These are phyloP conservation scores for Mycena indigotica DNA, from an alignment of 768 basidiomycete genomes.

Conservation along the genomic window DNA sequence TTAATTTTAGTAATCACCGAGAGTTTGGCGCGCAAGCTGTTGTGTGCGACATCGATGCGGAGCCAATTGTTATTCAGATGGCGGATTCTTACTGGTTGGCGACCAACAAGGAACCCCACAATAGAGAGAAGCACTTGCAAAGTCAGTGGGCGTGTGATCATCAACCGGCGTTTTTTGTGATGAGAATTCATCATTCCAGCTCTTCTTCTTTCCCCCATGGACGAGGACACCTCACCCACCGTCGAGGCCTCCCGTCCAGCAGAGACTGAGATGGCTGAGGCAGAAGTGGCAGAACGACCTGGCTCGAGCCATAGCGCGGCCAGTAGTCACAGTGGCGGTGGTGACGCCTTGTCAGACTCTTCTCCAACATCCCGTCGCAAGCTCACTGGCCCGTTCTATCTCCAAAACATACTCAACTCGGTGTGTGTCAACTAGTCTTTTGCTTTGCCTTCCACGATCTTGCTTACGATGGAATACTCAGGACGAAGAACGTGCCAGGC, in stretches of 20 bases:
- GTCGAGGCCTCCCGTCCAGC: too few species aligned
- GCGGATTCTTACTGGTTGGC: neutral
- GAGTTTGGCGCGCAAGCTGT: neutral
- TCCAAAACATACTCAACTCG: conserved; percentile 18
- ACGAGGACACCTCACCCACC: neutral
- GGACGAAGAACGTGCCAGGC: conserved; percentile 15
- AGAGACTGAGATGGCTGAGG: too few species aligned
- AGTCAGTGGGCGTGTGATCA: neutral
- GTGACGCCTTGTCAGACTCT: neutral
- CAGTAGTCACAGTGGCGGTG: neutral
- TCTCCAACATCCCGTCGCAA: neutral
- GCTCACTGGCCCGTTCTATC: conserved; percentile 18
- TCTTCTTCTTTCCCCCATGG: neutral
- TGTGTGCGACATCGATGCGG: neutral
- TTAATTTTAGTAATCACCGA: too few species aligned
- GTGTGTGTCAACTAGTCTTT: conserved; percentile 12
- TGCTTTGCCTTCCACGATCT: neutral
- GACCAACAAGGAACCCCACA: neutral
- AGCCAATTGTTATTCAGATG: neutral
- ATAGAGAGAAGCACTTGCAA: neutral
- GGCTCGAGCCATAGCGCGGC: neutral
- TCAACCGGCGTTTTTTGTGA: neutral
- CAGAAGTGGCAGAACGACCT: too few species aligned
- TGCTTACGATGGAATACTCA: neutral
- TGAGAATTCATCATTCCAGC: neutral